Evolutionary conservation across 2,329 filamentous ascomycete genomes (phyloP).

Genomic region (Apiospora saccharicola): DNA sequence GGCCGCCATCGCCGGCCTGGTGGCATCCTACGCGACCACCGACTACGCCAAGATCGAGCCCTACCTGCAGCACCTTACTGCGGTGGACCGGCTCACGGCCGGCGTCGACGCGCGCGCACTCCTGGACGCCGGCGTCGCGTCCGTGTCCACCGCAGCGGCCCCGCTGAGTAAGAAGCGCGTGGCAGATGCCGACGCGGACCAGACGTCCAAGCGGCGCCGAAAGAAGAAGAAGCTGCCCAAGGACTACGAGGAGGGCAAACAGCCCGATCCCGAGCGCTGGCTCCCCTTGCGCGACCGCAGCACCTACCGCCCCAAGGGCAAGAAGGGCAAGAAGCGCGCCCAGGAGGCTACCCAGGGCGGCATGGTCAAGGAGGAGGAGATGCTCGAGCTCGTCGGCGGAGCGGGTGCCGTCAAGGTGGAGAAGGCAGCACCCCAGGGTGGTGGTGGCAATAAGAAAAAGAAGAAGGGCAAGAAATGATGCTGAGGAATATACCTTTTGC

Average conservation of each 20-base stretch:
- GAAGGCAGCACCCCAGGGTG: slow-evolving; percentile 56
- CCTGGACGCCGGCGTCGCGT: slow-evolving; percentile 70
- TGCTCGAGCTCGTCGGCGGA: slow-evolving; percentile 67
- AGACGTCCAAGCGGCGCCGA: slow-evolving; percentile 60
- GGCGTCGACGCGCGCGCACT: slow-evolving; percentile 69
- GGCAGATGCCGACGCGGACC: slow-evolving; percentile 48
- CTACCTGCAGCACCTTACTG: slow-evolving; percentile 64
- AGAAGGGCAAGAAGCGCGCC: slow-evolving; percentile 87
- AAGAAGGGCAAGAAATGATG: slow-evolving; percentile 55
- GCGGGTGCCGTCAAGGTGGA: slow-evolving; percentile 70
- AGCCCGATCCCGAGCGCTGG: slow-evolving; percentile 91
- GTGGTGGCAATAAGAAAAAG: slow-evolving; percentile 45
- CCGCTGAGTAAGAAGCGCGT: slow-evolving; percentile 57
- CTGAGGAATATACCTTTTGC: background rate
- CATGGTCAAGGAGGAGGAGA: slow-evolving; percentile 76
- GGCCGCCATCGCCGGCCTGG: slow-evolving; percentile 79
- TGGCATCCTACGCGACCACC: slow-evolving; percentile 77
- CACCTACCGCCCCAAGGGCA: slow-evolving; percentile 87
- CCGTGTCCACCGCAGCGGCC: slow-evolving; percentile 50
- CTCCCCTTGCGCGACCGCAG: slow-evolving; percentile 88
- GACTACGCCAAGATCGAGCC: slow-evolving; percentile 63
- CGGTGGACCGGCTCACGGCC: slow-evolving; percentile 67
- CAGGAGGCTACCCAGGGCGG: slow-evolving; percentile 86
- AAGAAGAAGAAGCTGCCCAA: slow-evolving; percentile 68
- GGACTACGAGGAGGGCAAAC: slow-evolving; percentile 78